A percentile compares a stretch with the other conserved stretches of the same genome.
These are phyloP conservation scores for Agrocybe chaxingu DNA, from an alignment of 768 basidiomycete genomes.

Conservation along the genomic window DNA sequence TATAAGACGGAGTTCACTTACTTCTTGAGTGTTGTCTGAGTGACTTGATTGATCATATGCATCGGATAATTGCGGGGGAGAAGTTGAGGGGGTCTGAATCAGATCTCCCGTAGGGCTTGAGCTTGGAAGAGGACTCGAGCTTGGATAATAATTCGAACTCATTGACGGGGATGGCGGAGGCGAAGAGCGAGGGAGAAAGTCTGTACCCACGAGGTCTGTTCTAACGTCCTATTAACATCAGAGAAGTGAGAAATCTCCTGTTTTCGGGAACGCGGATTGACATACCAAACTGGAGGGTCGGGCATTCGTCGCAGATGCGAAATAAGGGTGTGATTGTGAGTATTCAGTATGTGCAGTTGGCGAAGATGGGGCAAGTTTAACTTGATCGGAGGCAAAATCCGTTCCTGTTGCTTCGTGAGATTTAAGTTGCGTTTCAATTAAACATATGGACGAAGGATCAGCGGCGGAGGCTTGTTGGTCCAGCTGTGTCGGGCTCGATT, in stretches of 20 bases:
- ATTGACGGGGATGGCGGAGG: conserved; percentile 23
- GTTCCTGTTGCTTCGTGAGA: conserved; percentile 18
- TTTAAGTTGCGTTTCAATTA: conserved; percentile 5
- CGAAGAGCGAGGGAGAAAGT: conserved; percentile 19
- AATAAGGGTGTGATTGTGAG: conserved; percentile 19
- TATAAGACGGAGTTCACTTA: neutral
- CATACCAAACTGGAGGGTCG: conserved; percentile 22
- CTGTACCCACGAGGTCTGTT: conserved; percentile 18
- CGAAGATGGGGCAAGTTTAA: conserved; percentile 15
- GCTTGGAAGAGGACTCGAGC: conserved; percentile 41
- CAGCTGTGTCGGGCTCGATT: neutral
- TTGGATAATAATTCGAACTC: conserved; percentile 31
- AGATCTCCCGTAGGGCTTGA: conserved; percentile 15
- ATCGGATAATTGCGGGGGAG: conserved; percentile 34
- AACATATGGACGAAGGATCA: conserved; percentile 6
- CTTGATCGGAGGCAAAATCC: conserved; percentile 18
- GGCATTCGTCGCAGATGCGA: conserved; percentile 20
- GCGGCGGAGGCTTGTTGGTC: conserved; percentile 6
- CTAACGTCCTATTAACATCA: conserved; percentile 21
- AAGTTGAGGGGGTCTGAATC: conserved; percentile 20
- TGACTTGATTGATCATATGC: conserved; percentile 2
- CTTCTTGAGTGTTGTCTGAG: conserved; percentile 7
- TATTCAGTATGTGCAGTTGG: conserved; percentile 18
- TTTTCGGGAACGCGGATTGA: conserved; percentile 19
- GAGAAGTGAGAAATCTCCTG: conserved; percentile 20